Base-by-base conservation (phyloP, 257 asterid species). In the Nemophila menziesii region DNA sequence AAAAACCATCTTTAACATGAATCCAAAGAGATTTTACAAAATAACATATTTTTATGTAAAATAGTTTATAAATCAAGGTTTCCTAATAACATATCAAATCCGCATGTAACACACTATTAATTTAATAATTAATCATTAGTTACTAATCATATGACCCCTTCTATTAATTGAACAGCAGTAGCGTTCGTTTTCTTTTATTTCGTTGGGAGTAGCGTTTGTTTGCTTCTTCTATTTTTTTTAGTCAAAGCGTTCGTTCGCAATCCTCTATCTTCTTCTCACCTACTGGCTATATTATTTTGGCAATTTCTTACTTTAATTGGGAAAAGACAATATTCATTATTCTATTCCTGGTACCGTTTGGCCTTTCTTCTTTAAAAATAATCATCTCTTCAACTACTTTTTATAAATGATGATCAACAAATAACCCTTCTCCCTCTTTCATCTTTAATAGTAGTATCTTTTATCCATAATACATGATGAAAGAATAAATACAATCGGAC, bases 301-400 rank as follows among this genome's bases (percentile, higher is more conserved):
- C 45, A 43, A 43, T 29, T 29, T 5, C 36, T 29, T 37, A 40
- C 39, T 55, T 29, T 21, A 41, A 52, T 13, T 26, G 26, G 34
- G 36, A 57, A 66, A 55, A 55, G 49, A 57, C 62, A 59, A 58
- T 52, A 10, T 22, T 49, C 19, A 54, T 24, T 17, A 55, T 43
- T 59, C 40, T 46, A 56, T 45, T 46, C 26, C 26, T 51, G 24
- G 33, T 23, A 20, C 15, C 20, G n/a, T 8, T 57, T 57, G 75
- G 64, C 76, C 55, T 54, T 60, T 17, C 24, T 59, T 38, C 27
- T 42, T 49, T 54, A 42, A 51, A 41, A 26, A 46, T 50, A 43
- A 52, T 16, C 60, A 39, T 64, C 44, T 61, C 20, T 58, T 44
- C 66, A 57, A 52, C 73, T 48, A 50, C 68, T 52, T 46, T 59